Base-by-base conservation (phyloP, 208 protist genomes). In the Angomonas desouzai region DNA sequence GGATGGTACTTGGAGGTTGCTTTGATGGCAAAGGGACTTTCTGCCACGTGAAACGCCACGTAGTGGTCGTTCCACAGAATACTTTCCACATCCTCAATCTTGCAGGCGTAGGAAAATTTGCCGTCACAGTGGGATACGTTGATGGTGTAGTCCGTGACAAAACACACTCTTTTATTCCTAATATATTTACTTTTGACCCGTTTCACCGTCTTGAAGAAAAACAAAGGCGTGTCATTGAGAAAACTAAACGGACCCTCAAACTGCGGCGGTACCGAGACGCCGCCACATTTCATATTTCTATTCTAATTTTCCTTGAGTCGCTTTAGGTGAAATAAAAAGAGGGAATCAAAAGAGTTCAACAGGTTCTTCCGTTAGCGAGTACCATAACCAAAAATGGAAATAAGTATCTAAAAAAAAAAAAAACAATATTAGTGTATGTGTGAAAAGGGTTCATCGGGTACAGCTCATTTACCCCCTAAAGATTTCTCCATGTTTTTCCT, bases 401-500 rank as follows among this genome's bases (percentile, higher is more conserved):
- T 43, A 13, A 43, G 36, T 43, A 13, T 43, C 13, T n/a, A n/a
- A n/a, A n/a, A n/a, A n/a, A n/a, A 63, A 63, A 29, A 22, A 63
- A 1, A 20, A 40, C 13, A 40, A 40, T 16, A 51, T 13, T 23
- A 55, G 30, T 55, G 25, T 36, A 40, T 22, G n/a, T 48, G 32
- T 25, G 61, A n/a, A 53, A 36, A 28, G 36, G 20, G 18, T 13
- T 55, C 4, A 30, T 55, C 16, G 16, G 27, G 10, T 64, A 29
- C 36, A 77, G 20, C 20, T 29, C 27, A 20, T 7, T 53, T 56
- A 30, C 29, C 53, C 4, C 60, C 25, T 47, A 94, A 83, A 10
- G 69, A 68, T 11, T 74, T 45, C 48, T 79, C 75, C 23, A 94
- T 40, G 25, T 60, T 55, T 60, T 70, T 45, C 59, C 83, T 82